A percentile compares a stretch with the other conserved stretches of the same genome.
These are phyloP conservation scores for Leccinum broughii DNA, from an alignment of 768 basidiomycete genomes.

Conservation along the genomic window DNA sequence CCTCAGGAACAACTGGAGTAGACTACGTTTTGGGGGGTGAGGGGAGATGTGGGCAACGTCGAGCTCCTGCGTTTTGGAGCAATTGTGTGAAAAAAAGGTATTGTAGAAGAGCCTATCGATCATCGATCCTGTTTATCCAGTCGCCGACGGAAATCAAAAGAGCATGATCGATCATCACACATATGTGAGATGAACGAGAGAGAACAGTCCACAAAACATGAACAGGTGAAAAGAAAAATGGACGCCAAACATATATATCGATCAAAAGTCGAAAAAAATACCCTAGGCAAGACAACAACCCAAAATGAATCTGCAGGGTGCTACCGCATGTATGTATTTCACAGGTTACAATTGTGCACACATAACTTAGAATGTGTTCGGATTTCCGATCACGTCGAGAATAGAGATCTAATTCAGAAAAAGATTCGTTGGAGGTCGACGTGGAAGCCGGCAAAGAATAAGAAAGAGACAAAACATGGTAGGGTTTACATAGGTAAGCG, in stretches of 20 bases:
- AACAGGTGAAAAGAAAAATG: background rate
- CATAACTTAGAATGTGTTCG: background rate
- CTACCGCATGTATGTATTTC: background rate
- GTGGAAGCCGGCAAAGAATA: background rate
- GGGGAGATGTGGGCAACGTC: background rate
- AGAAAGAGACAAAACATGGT: background rate
- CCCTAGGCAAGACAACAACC: background rate
- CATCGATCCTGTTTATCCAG: background rate
- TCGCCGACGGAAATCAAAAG: background rate
- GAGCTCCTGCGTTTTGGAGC: background rate
- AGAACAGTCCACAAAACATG: background rate
- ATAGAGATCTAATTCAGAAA: constrained; percentile 1
- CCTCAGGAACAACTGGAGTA: background rate
- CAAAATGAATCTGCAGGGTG: background rate
- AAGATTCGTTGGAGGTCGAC: background rate
- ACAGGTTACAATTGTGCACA: background rate
- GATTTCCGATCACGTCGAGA: background rate
- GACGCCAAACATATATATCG: background rate
- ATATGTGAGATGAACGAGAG: background rate
- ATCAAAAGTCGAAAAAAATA: background rate
- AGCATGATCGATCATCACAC: background rate
- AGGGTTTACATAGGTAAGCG: constrained; percentile 24
- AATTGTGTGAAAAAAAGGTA: too few species aligned
- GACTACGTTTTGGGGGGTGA: background rate
- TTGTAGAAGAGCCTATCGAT: too few species aligned